Evolutionary conservation across 257 asterid species (phyloP), one percentile per base, ranked within the genome.

Genomic region (Fraxinus anomala): DNA sequence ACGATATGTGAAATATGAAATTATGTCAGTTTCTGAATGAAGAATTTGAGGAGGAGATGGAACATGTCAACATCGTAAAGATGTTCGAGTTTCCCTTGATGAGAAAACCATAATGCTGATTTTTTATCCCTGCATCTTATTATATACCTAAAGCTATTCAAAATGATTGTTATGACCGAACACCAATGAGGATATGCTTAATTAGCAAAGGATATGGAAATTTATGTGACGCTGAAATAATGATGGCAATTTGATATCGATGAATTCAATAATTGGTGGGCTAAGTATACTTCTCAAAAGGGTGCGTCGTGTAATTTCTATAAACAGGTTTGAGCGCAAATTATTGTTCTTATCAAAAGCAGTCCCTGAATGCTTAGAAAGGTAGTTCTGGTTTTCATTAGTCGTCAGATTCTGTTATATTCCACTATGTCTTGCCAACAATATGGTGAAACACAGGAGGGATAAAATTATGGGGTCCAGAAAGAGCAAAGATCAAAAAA

Each of bases 41-140:
- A 28, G 31, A 61, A 61, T 61, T 54, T 54, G 26, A 61, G 68
- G 47, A 40, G 49, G 68, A 59, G 68, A 61, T 61, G 68, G 68
- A 61, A 23, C 1, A 61, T 54, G 68, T 23, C 14, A n/a, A 23
- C 11, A 2, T 23, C 14, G 31, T 1, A 61, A 61, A 61, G 13
- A 10, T 2, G 13, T 21, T 61, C 24, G 23, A 23, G 26, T 7
- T 28, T 23, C 68, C 14, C 11, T 1, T 61, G 31, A 21, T 23
- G 31, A 23, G 68, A 61, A 54, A 61, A 61, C 31, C 68, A 2
- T 10, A 40, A 10, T 40, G 33, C 68, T 61, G 33, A 61, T 61
- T 23, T 23, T n/a, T 61, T 3, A 61, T 23, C 68, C 31, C 30
- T 9, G 30, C 8, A 23, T 59, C 24, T 19, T 19, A 51, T n/a